A percentile compares a stretch with the other conserved stretches of the same genome.
Evolutionary conservation across 192 early-diverging fungal species (phyloP).

Genomic region (Borealophlyctis nickersoniae): DNA sequence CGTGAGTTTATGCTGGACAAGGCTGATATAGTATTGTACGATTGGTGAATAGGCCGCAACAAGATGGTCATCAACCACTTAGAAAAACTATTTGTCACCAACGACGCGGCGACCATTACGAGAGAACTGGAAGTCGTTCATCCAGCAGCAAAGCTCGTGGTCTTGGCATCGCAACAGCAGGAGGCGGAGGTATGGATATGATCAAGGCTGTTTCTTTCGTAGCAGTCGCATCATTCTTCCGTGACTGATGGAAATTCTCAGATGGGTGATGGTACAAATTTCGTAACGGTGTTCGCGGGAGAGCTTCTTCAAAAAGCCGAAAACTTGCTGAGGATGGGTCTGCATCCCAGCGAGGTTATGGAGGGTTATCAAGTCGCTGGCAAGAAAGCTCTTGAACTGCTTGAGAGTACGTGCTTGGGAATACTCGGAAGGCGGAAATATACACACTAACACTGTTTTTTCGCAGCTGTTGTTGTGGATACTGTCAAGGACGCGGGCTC

Average conservation of each 20-base stretch:
- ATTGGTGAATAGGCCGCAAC: slow-evolving; percentile 72
- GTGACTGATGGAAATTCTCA: too few relatives aligned
- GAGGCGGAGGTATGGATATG: slow-evolving; percentile 74
- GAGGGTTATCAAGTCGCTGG: slow-evolving; percentile 89
- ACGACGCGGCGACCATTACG: slow-evolving; percentile 98
- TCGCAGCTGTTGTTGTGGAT: slow-evolving; percentile 65
- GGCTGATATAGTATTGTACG: too few relatives aligned
- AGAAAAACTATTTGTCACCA: slow-evolving; percentile 97
- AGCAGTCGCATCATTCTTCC: too few relatives aligned
- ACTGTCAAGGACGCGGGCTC: slow-evolving; percentile 41
- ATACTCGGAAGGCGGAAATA: too few relatives aligned
- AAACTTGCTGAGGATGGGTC: slow-evolving; percentile 87
- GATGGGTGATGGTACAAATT: slow-evolving; percentile 95
- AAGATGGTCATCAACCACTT: slow-evolving; percentile 99
- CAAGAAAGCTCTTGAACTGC: slow-evolving; percentile 75
- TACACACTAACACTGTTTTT: background rate
- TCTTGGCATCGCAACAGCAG: slow-evolving; percentile 96
- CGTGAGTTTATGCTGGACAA: slow-evolving; percentile 13
- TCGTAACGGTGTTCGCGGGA: slow-evolving; percentile 90
- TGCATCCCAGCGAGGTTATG: slow-evolving; percentile 92
- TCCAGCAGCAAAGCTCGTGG: slow-evolving; percentile 93
- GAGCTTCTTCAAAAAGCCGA: slow-evolving; percentile 94
- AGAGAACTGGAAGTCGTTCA: slow-evolving; percentile 96
- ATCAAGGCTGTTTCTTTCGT: slow-evolving; percentile 1
- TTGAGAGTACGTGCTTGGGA: slow-evolving; percentile 65